These are phyloP conservation scores for Nakazawaea wickerhamii DNA, from an alignment of 805 yeast genomes.

Conservation along the genomic window DNA sequence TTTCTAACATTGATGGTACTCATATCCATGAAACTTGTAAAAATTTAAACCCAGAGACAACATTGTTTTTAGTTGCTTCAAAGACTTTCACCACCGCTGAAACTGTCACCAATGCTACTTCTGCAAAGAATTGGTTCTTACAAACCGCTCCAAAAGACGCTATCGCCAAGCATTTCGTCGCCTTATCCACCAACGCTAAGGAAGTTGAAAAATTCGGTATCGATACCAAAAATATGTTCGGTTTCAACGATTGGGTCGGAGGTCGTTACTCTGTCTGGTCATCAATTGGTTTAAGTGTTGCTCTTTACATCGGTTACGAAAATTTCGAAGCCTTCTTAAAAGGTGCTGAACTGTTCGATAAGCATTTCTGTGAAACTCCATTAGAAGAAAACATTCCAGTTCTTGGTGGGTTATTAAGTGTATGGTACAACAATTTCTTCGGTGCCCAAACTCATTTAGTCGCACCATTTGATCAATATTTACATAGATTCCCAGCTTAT, in stretches of 20 bases:
- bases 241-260: conserved; percentile 98
- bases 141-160: conserved; percentile 55
- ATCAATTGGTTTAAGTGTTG: conserved; percentile 94
- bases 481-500: conserved; percentile 99
- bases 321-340: conserved; percentile 87
- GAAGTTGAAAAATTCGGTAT: conserved; percentile 96
- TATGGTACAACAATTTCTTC: conserved; percentile 98
- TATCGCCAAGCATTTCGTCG: conserved; percentile 97
- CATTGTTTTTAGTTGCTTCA: conserved; percentile 87
- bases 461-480: conserved; percentile 97
- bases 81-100: conserved; percentile 99
- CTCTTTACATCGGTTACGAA: conserved; percentile 91
- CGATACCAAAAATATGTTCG: conserved; percentile 97
- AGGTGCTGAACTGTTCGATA: conserved; percentile 97
- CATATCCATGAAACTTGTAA: conserved; percentile 90
- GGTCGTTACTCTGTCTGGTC: conserved; percentile 99
- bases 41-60: conserved; percentile 78
- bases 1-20: conserved; percentile 98
- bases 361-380: conserved; percentile 81
- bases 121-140: conserved; percentile 95
- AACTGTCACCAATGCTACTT: conserved; percentile 91
- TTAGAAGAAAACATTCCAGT: conserved; percentile 89
- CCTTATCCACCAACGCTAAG: conserved; percentile 85
- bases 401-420: conserved; percentile 87
- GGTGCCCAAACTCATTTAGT: conserved; percentile 98